Evolutionary conservation across 352 stramenopile genomes (phyloP).

Genomic region (Globisporangium paroecandrum): DNA sequence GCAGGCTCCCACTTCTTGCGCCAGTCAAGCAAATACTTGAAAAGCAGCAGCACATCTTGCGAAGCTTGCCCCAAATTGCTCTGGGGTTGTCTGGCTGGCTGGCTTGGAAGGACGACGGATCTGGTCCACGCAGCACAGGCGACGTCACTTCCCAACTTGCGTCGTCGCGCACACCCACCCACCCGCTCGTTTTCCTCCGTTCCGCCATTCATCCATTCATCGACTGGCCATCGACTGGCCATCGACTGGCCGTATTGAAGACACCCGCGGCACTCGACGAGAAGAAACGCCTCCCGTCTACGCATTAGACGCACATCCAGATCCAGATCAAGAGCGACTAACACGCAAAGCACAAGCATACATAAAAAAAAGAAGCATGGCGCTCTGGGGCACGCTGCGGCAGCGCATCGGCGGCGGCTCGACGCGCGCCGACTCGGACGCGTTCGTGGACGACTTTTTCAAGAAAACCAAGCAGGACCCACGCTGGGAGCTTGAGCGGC

Average conservation of each 20-base stretch:
- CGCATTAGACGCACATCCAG: background rate
- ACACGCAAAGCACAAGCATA: conserved; percentile 1
- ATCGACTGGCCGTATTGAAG: background rate
- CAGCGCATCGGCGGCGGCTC: conserved; percentile 66
- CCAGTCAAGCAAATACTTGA: conserved; percentile 3
- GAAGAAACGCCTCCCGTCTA: background rate
- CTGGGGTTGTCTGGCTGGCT: background rate
- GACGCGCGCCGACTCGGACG: conserved; percentile 59
- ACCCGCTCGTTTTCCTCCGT: background rate
- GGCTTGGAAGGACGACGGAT: background rate
- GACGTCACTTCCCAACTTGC: conserved; percentile 14
- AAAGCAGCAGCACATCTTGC: background rate
- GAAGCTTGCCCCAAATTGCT: background rate
- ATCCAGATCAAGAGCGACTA: background rate
- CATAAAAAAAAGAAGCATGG: conserved; percentile 30
- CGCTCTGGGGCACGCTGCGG: conserved; percentile 77
- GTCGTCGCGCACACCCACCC: background rate
- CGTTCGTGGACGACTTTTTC: conserved; percentile 81
- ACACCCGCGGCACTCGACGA: background rate
- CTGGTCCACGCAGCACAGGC: background rate
- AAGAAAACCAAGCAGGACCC: conserved; percentile 64
- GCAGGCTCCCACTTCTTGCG: conserved; percentile 2
- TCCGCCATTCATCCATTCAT: background rate
- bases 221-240: no score
- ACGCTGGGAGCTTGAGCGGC: conserved; percentile 42